Percentiles rank a stretch among this genome's conserved stretches.
phyloP scores from a whole-genome alignment of 176 grass and related monocot genomes.

The Avena insularis region DNA sequence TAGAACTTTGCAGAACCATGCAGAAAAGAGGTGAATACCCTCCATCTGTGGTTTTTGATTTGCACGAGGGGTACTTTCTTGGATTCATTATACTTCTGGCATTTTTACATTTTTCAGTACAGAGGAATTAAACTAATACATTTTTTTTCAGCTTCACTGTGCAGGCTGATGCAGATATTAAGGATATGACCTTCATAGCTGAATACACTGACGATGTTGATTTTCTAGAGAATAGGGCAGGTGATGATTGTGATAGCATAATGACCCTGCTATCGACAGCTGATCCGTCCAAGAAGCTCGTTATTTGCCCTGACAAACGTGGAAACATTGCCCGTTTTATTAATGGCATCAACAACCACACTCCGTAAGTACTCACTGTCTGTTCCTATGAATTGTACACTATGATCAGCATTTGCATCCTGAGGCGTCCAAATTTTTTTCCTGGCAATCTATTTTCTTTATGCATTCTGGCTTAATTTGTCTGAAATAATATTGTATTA shows the following conservation, averaged over 20 bases:
- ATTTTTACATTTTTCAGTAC: not conserved
- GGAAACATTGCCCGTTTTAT: slow-evolving; percentile 84
- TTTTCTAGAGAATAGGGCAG: slow-evolving; percentile 63
- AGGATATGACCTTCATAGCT: slow-evolving; percentile 77
- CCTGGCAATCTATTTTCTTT: not conserved
- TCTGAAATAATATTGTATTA: not conserved
- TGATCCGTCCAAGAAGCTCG: slow-evolving; percentile 61
- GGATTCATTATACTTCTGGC: not conserved
- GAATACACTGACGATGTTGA: slow-evolving; percentile 81
- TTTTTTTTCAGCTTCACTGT: slow-evolving; percentile 74
- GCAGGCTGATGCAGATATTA: slow-evolving; percentile 75
- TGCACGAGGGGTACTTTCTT: slow-evolving; percentile 64
- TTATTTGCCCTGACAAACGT: slow-evolving; percentile 76
- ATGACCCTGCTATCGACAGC: slow-evolving; percentile 76
- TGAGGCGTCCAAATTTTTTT: not conserved
- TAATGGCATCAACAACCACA: slow-evolving; percentile 88
- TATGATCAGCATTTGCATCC: not conserved
- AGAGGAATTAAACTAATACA: slow-evolving; percentile 13
- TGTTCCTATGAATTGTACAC: slow-evolving; percentile 9
- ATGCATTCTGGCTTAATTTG: not conserved
- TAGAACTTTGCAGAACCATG: slow-evolving; percentile 77
- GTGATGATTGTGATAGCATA: slow-evolving; percentile 76
- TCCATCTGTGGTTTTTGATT: slow-evolving; percentile 86
- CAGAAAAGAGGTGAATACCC: slow-evolving; percentile 80
- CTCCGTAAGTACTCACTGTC: not conserved